A percentile compares a stretch with the other conserved stretches of the same genome.
phyloP scores from a whole-genome alignment of 257 asterid species.

The Perilla frutescens region DNA sequence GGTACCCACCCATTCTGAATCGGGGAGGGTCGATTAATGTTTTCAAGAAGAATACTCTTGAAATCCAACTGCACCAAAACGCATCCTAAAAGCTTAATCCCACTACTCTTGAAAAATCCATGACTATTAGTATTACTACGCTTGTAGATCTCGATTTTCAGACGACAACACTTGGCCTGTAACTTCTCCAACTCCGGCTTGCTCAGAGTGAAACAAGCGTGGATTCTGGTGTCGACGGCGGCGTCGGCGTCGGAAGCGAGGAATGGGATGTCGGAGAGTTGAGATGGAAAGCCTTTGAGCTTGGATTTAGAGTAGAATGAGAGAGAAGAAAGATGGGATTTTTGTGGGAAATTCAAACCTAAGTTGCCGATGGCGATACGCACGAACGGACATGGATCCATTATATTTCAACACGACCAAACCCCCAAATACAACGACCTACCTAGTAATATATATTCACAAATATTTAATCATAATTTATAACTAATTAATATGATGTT shows the following conservation, averaged over 20 bases:
- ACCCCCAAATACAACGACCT: too few species aligned
- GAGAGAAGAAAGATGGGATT: conserved; percentile 16
- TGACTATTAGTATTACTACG: conserved; percentile 38
- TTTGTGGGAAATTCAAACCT: conserved; percentile 51
- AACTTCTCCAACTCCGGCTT: conserved; percentile 65
- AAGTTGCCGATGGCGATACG: conserved; percentile 72
- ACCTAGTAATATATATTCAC: too few species aligned
- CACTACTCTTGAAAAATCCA: conserved; percentile 42
- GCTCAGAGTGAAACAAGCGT: conserved; percentile 62
- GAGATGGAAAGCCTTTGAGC: conserved; percentile 64
- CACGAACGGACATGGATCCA: conserved; percentile 97
- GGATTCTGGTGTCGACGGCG: conserved; percentile 54
- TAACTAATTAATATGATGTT: background rate
- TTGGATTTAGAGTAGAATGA: conserved; percentile 65
- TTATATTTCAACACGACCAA: conserved; percentile 8
- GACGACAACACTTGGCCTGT: conserved; percentile 42
- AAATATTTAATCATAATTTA: too few species aligned
- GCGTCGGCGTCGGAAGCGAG: conserved; percentile 46
- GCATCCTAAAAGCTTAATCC: conserved; percentile 59
- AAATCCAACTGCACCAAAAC: conserved; percentile 68
- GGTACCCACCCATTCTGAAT: conserved; percentile 85
- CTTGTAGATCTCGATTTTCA: conserved; percentile 61
- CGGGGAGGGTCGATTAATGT: conserved; percentile 35
- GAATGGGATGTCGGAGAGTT: conserved; percentile 52
- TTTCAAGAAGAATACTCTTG: conserved; percentile 58